Conservation (phyloP, 352 stramenopile genomes). For the Pythium volutum region DNA sequence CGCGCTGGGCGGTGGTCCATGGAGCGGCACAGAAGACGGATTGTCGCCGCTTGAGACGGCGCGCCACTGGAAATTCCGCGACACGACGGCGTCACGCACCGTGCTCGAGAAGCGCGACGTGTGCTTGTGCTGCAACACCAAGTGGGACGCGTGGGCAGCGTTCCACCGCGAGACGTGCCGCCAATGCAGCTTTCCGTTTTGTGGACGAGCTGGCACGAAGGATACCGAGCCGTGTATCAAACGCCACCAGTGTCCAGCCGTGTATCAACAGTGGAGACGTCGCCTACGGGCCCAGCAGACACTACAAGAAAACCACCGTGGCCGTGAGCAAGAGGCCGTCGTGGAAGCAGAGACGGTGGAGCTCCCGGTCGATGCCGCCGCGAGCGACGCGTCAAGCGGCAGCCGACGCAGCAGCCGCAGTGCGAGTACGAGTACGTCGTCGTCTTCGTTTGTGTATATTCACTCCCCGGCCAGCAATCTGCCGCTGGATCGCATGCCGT, state of each 20-base stretch:
- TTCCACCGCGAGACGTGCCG: constrained; percentile 51
- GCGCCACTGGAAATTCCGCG: constrained; percentile 58
- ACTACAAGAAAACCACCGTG: too few relatives aligned
- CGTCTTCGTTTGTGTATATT: constrained; percentile 51
- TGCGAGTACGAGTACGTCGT: constrained; percentile 28
- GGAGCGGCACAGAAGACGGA: constrained; percentile 29
- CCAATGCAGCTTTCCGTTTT: constrained; percentile 57
- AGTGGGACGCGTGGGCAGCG: constrained; percentile 55
- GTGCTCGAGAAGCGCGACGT: constrained; percentile 63
- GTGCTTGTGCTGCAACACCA: constrained; percentile 78
- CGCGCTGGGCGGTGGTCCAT: constrained; percentile 28
- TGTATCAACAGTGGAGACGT: constrained; percentile 10
- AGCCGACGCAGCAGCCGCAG: constrained; percentile 30
- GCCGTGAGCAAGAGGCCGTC: not conserved
- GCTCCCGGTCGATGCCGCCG: not conserved
- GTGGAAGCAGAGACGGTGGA: constrained; percentile 1
- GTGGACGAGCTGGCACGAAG: constrained; percentile 22
- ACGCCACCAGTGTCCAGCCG: constrained; percentile 61
- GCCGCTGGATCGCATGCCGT: constrained; percentile 9
- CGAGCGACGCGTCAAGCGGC: constrained; percentile 1
- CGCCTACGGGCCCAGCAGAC: not conserved
- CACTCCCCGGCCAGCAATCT: constrained; percentile 30
- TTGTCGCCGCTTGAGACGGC: constrained; percentile 60
- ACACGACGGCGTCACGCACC: constrained; percentile 58
- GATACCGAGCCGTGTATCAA: constrained; percentile 47